Conservation (phyloP, 148 eudicot species). For the Euryodendron excelsum region DNA sequence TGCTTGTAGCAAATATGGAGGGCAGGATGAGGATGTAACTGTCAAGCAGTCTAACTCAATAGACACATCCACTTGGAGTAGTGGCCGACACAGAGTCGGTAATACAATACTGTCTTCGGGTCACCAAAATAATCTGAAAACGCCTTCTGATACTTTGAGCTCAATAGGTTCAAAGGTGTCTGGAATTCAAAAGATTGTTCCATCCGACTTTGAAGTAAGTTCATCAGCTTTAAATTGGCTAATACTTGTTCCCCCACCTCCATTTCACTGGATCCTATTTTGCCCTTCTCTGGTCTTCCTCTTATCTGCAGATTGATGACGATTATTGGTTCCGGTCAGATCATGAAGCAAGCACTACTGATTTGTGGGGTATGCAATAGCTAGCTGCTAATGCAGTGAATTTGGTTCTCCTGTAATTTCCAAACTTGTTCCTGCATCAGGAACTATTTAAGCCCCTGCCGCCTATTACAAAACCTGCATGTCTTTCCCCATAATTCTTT, state of each 20-base stretch:
- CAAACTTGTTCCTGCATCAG: background rate
- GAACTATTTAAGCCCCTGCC: background rate
- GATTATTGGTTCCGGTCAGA: slow-evolving; percentile 50
- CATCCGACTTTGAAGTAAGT: slow-evolving; percentile 30
- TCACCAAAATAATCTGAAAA: slow-evolving; percentile 8
- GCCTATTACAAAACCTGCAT: background rate
- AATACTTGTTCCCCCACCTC: background rate
- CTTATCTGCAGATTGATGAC: slow-evolving; percentile 31
- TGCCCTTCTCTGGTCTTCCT: background rate
- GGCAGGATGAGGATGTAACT: slow-evolving; percentile 16
- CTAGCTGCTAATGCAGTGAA: slow-evolving; percentile 9
- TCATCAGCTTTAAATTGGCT: background rate
- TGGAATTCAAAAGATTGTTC: slow-evolving; percentile 31
- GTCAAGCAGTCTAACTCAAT: slow-evolving; percentile 21
- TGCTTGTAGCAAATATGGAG: slow-evolving; percentile 27
- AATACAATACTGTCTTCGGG: slow-evolving; percentile 3
- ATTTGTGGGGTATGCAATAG: slow-evolving; percentile 30
- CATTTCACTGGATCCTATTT: background rate
- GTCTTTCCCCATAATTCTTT: background rate
- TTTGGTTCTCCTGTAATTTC: slow-evolving; percentile 6
- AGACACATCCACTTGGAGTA: slow-evolving; percentile 14
- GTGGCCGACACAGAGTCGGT: background rate
- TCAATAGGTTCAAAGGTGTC: slow-evolving; percentile 10
- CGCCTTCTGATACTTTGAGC: slow-evolving; percentile 2
- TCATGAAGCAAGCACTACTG: slow-evolving; percentile 26